phyloP scores from a whole-genome alignment of 2,329 filamentous ascomycete genomes.

The Penicillium glabrum region DNA sequence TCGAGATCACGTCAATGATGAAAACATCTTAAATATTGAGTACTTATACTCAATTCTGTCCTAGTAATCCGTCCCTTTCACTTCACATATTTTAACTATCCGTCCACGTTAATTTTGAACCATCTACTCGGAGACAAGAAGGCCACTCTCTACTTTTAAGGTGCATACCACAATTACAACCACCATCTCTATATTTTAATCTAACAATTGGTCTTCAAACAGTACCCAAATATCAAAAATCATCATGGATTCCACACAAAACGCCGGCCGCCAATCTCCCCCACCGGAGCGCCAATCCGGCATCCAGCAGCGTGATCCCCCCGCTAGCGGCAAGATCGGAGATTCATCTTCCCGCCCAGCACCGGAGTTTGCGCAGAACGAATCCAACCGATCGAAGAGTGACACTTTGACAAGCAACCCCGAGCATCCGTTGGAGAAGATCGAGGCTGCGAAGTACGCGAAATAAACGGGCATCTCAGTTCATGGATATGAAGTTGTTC shows the following conservation, averaged over 20 bases:
- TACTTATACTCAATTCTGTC: background rate
- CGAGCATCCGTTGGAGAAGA: constrained; percentile 39
- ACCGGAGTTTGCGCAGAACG: constrained; percentile 14
- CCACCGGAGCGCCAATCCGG: constrained; percentile 67
- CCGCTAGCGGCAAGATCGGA: constrained; percentile 58
- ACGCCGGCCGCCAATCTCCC: constrained; percentile 74
- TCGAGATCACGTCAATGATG: constrained; percentile 18
- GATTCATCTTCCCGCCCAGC: constrained; percentile 1
- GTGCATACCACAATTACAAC: too few species aligned
- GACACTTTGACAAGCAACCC: constrained; percentile 42
- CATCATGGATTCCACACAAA: constrained; percentile 50
- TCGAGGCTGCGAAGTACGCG: constrained; percentile 36
- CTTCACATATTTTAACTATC: too few species aligned
- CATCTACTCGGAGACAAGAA: too few species aligned
- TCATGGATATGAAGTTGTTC: background rate
- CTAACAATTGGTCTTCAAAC: too few species aligned
- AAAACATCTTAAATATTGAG: background rate
- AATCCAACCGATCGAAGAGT: constrained; percentile 30
- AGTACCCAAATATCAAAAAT: background rate
- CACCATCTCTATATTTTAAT: too few species aligned
- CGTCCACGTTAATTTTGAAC: too few species aligned
- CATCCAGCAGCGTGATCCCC: constrained; percentile 60
- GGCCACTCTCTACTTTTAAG: too few species aligned
- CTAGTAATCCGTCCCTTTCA: background rate
- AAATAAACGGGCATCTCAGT: background rate